phyloP scores from a whole-genome alignment of 305 asterid genomes.

The Solanum chacoense region DNA sequence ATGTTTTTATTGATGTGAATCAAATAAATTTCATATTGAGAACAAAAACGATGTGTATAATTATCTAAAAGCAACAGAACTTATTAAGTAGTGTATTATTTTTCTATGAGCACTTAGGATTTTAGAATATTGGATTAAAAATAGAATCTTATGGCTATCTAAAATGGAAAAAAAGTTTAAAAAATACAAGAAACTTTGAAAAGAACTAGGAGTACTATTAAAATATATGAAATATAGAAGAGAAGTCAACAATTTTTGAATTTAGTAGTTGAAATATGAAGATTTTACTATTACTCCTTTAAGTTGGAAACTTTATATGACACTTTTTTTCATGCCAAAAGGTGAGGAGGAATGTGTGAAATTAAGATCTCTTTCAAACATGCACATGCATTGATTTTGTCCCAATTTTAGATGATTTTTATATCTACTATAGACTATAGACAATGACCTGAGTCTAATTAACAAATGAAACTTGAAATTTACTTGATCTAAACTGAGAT shows the following conservation, averaged over 20 bases:
- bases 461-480: neutral
- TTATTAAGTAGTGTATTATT: neutral
- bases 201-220: neutral
- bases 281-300: neutral
- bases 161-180: neutral
- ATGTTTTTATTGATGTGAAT: neutral
- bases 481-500: neutral
- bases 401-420: neutral
- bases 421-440: neutral
- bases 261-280: neutral
- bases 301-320: neutral
- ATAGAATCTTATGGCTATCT: neutral
- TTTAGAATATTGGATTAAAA: neutral
- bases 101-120: neutral
- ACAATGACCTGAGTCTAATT: neutral
- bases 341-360: neutral
- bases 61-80: neutral
- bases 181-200: neutral
- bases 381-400: neutral
- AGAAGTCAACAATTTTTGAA: neutral
- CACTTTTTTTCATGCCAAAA: neutral
- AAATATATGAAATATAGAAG: neutral
- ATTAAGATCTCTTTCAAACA: neutral
- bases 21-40: neutral
- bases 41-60: neutral